These are phyloP conservation scores for Amanita rubescens DNA, from an alignment of 768 basidiomycete genomes.

Conservation along the genomic window DNA sequence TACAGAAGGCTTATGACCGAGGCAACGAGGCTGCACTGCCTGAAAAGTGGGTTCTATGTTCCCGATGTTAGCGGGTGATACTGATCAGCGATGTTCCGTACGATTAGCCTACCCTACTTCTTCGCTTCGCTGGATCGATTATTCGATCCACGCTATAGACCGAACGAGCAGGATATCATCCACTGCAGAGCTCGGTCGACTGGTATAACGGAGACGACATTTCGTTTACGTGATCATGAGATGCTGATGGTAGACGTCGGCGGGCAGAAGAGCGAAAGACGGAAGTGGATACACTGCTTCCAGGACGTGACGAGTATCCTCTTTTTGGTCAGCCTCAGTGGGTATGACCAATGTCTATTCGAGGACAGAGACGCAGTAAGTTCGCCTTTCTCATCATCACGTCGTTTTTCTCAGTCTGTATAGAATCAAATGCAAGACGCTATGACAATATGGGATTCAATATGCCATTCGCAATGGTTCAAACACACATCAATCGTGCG, in stretches of 20 bases:
- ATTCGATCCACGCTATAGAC: constrained; percentile 65
- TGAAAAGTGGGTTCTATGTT: constrained; percentile 60
- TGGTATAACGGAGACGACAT: constrained; percentile 85
- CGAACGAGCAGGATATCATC: constrained; percentile 84
- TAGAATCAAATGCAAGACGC: constrained; percentile 99
- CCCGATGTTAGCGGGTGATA: background rate
- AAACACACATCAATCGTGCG: constrained; percentile 86
- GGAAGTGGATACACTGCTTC: constrained; percentile 95
- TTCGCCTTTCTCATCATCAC: constrained; percentile 10
- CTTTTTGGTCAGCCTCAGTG: constrained; percentile 86
- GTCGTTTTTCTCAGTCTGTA: background rate
- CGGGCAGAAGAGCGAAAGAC: constrained; percentile 87
- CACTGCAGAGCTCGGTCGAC: constrained; percentile 82
- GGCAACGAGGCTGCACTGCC: constrained; percentile 90
- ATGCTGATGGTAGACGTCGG: constrained; percentile 93
- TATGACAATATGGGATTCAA: constrained; percentile 98
- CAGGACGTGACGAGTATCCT: constrained; percentile 92
- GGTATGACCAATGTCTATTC: constrained; percentile 91
- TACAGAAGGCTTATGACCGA: constrained; percentile 69
- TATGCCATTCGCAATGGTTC: constrained; percentile 98
- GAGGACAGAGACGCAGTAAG: constrained; percentile 87
- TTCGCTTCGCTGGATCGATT: constrained; percentile 73
- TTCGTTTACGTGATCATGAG: constrained; percentile 69
- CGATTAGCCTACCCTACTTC: constrained; percentile 62
- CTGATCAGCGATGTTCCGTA: background rate